These are phyloP conservation scores for Sporothrix schenckii DNA, from an alignment of 2,329 filamentous ascomycete genomes.

Conservation along the genomic window DNA sequence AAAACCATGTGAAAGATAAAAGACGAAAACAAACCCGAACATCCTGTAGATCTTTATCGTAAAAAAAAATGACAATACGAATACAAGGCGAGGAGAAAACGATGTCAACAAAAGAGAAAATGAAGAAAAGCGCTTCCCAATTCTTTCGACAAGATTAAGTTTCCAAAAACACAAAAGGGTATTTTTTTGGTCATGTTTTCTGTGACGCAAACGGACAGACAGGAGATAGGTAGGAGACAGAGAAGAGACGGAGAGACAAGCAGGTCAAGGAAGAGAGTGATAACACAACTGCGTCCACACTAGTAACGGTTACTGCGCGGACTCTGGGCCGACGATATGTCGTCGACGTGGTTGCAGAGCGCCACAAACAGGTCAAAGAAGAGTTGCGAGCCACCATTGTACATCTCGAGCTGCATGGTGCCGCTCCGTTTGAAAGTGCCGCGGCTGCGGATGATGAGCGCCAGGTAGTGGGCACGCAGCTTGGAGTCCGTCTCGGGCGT, in stretches of 20 bases:
- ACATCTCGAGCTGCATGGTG: slow-evolving; percentile 96
- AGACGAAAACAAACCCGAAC: neutral
- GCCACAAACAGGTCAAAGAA: slow-evolving; percentile 96
- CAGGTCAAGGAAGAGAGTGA: neutral
- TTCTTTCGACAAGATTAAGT: neutral
- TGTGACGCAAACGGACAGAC: neutral
- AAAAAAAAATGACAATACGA: slow-evolving; percentile 15
- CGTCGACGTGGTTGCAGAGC: slow-evolving; percentile 85
- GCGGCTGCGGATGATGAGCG: slow-evolving; percentile 85
- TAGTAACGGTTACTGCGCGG: slow-evolving; percentile 46
- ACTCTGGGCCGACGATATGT: slow-evolving; percentile 58
- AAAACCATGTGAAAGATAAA: neutral
- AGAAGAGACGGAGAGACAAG: neutral
- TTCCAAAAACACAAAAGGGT: slow-evolving; percentile 25
- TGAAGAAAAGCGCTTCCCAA: slow-evolving; percentile 1
- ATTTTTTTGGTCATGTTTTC: slow-evolving; percentile 27
- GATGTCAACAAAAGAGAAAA: neutral
- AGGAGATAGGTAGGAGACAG: neutral
- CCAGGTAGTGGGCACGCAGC: slow-evolving; percentile 85
- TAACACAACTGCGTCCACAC: neutral
- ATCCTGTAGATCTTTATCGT: slow-evolving; percentile 6
- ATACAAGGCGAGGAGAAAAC: neutral
- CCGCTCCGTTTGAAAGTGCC: slow-evolving; percentile 90
- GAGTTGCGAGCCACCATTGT: slow-evolving; percentile 74
- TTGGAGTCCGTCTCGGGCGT: slow-evolving; percentile 91